phyloP scores from a whole-genome alignment of 2,329 filamentous ascomycete species.

The Beauveria sp. region DNA sequence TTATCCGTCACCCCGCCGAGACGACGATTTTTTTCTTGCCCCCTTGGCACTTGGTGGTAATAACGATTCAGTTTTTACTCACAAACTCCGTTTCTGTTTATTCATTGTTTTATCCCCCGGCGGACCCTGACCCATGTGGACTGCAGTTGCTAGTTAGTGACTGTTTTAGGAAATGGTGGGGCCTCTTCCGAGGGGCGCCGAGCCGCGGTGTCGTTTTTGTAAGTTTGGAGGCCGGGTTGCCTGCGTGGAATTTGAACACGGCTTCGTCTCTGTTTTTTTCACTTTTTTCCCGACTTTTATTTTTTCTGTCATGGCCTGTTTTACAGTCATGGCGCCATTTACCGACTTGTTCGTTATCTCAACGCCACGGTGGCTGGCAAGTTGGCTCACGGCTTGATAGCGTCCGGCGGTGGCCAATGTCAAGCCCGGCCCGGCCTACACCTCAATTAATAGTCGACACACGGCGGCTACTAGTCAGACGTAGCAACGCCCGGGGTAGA shows the following conservation, averaged over 20 bases:
- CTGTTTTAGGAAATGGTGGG: not conserved
- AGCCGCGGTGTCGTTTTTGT: not conserved
- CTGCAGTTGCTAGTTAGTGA: conserved; percentile 7
- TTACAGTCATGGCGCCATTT: not conserved
- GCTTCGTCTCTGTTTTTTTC: no score
- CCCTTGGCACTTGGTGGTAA: not conserved
- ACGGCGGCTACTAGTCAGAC: not conserved
- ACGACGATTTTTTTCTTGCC: not conserved
- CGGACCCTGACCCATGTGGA: not conserved
- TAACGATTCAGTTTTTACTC: not conserved
- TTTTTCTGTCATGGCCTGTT: not conserved
- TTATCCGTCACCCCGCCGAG: not conserved
- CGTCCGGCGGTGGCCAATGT: not conserved
- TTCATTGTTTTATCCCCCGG: no score
- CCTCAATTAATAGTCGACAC: not conserved
- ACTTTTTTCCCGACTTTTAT: not conserved
- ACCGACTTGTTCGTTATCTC: not conserved
- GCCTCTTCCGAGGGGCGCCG: not conserved
- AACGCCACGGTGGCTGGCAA: not conserved
- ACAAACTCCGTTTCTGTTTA: not conserved
- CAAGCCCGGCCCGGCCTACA: not conserved
- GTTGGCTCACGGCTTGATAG: not conserved
- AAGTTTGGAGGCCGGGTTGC: no score
- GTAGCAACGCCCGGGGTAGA: not conserved
- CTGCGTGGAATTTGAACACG: no score